phyloP scores from a whole-genome alignment of 2,329 filamentous ascomycete genomes.

The Nannizziopsis barbatae region DNA sequence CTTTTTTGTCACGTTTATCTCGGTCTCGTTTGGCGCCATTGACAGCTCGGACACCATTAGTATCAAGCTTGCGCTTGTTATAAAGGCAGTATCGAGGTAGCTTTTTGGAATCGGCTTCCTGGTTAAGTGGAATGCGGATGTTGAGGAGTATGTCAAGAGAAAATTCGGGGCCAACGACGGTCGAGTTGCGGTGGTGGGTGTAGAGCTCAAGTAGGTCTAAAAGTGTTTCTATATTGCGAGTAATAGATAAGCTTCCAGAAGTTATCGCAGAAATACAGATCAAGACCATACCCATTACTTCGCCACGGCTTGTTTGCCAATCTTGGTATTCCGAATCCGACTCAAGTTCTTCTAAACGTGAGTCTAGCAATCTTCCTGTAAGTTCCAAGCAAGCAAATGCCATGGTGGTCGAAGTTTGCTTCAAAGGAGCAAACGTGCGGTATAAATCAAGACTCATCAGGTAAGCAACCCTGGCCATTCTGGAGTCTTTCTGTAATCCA shows the following conservation, averaged over 20 bases:
- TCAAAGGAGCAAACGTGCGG: slow-evolving; percentile 83
- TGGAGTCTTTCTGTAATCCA: slow-evolving; percentile 36
- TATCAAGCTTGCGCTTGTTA: slow-evolving; percentile 22
- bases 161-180: slow-evolving; percentile 61
- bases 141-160: slow-evolving; percentile 70
- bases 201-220: slow-evolving; percentile 88
- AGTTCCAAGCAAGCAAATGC: slow-evolving; percentile 73
- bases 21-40: slow-evolving; percentile 18
- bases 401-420: slow-evolving; percentile 78
- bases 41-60: slow-evolving; percentile 14
- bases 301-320: slow-evolving; percentile 37
- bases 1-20: slow-evolving; percentile 14
- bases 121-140: slow-evolving; percentile 76
- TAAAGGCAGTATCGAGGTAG: slow-evolving; percentile 54
- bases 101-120: slow-evolving; percentile 56
- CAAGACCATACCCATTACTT: slow-evolving; percentile 37
- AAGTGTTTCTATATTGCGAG: slow-evolving; percentile 59
- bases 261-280: not conserved
- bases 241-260: not conserved
- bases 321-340: slow-evolving; percentile 40
- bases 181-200: slow-evolving; percentile 66
- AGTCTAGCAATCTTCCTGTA: slow-evolving; percentile 55
- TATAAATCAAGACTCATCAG: slow-evolving; percentile 80
- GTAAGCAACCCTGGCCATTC: slow-evolving; percentile 50
- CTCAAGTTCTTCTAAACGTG: slow-evolving; percentile 42